A percentile compares a stretch with the other conserved stretches of the same genome.
Evolutionary conservation across 176 grass and related monocot species (phyloP).

Genomic region (Carex pumila): DNA sequence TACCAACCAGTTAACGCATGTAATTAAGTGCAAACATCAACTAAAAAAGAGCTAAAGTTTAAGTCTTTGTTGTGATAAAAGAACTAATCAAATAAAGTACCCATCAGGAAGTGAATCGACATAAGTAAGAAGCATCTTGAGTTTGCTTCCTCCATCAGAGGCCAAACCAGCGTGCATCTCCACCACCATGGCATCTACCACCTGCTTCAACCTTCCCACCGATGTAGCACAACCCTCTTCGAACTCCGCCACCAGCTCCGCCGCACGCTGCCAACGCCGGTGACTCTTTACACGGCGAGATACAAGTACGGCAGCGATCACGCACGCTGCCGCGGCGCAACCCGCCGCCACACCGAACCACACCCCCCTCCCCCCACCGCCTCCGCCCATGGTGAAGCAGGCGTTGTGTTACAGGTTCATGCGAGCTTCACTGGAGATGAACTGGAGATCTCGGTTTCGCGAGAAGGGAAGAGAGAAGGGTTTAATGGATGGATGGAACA

Average conservation of each 20-base stretch:
- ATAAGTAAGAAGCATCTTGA: conserved; percentile 49
- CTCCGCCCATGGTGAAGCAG: conserved; percentile 9
- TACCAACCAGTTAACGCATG: neutral
- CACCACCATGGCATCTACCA: conserved; percentile 40
- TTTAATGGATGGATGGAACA: conserved; percentile 25
- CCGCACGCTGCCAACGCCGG: conserved; percentile 20
- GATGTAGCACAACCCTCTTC: conserved; percentile 24
- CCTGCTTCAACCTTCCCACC: conserved; percentile 33
- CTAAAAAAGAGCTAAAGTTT: conserved; percentile 10
- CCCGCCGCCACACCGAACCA: conserved; percentile 28
- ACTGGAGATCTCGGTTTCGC: conserved; percentile 5
- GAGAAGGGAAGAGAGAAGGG: conserved; percentile 4
- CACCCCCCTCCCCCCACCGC: conserved; percentile 27
- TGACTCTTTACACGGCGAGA: conserved; percentile 24
- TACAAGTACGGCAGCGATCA: conserved; percentile 28
- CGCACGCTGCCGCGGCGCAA: conserved; percentile 31
- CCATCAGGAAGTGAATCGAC: conserved; percentile 38
- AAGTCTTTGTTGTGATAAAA: neutral
- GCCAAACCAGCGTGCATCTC: conserved; percentile 55
- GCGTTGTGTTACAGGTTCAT: neutral
- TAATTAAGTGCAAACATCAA: neutral
- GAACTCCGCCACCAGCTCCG: conserved; percentile 26
- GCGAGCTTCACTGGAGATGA: neutral
- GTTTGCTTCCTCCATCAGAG: conserved; percentile 45
- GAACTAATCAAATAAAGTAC: conserved; percentile 15